Base-by-base conservation (phyloP, 2,329 filamentous ascomycete genomes). In the Trichophyton rubrum region DNA sequence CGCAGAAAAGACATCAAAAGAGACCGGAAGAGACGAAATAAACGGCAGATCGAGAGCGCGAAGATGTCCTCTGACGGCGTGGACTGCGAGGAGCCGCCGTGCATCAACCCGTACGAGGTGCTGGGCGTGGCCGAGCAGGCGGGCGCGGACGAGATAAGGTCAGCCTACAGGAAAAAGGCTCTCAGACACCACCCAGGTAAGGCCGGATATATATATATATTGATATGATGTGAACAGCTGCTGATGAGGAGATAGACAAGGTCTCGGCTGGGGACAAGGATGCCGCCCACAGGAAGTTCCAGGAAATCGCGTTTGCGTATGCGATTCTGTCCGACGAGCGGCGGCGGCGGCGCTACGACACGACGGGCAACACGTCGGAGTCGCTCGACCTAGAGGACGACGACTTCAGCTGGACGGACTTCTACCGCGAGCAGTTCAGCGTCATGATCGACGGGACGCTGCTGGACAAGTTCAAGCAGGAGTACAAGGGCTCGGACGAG, bases 291-390 rank as follows among this genome's bases (percentile, higher is more conserved):
- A 79, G 80, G 63, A 86, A 82, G 59, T 99, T 99, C 73, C 93
- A 99, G 74, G 80, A 87, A 67, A 85, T 99, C 67, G 92, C 92
- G 24, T 92, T 96, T 69, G 92, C 93, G 59, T 96, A 97, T 70
- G 92, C 90, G 38, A 83, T 99, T 57, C 87, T 99, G 40, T 96
- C 89, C 35, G 89, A 96, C 67, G 80, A 87, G 22, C 79, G 80
- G 20, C 85, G 93, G 59, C 88, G 93, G 66, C 85, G 85, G 67
- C 88, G 89, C 62, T 99, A 96, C 77, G 92, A 99, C 71, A 80
- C 82, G 59, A 97, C 92, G 0, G 93, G 93, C 60, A 93, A 87
- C 60, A 97, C 91, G 0, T 84, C 88, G 9, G 91, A 96, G 70
- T 86, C 85, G 7, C 82, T 95, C 22, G 81, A 80, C 59, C 68